Evolutionary conservation across 345 rosid genomes (phyloP), one percentile per base, ranked within the genome.

Genomic region (Citrus australasica): DNA sequence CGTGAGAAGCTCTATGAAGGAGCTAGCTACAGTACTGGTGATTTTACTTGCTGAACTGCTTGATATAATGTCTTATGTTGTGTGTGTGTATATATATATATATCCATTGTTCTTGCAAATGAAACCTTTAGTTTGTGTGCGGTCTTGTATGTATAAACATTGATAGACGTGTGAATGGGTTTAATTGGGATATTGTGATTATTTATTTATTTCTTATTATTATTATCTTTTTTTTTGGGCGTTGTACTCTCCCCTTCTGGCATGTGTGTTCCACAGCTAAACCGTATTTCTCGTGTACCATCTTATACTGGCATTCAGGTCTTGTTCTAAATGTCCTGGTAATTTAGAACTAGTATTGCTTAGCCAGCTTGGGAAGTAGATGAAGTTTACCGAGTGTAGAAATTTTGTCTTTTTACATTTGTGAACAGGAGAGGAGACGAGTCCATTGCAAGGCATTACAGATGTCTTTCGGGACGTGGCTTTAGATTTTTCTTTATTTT

Each of bases 11-110:
- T 22, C 76, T 68, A 67, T 51, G 58, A 67, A 78, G 80, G 35
- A 82, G 73, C 71, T 77, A 67, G 61, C 67, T 74, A 28, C 37
- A 69, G 51, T 63, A 75, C 79, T 71, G 79, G 80, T 78, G 53
- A 77, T 68, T 61, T 55, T 74, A 69, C 62, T 75, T 67, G 16
- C 42, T 32, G 60, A 68, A 28, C 48, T 11, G 66, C 42, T 71
- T 51, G 46, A 67, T 74, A 66, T 73, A 78, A 67, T 74, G 61
- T 78, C 61, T 69, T 62, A 42, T 69, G 38, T 59, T 82, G 82
- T 80, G 64, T 78, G 11, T 27, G 8, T 19, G 2, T 19, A 68
- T 83, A 58, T 80, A 11, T 25, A 25, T 19, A 77, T 17, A 76
- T 79, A 69, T 67, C 13, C 69, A 55, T 46, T 61, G 60, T 73